These are phyloP conservation scores for Pythium sp. DNA, from an alignment of 352 stramenopile species.

Conservation along the genomic window DNA sequence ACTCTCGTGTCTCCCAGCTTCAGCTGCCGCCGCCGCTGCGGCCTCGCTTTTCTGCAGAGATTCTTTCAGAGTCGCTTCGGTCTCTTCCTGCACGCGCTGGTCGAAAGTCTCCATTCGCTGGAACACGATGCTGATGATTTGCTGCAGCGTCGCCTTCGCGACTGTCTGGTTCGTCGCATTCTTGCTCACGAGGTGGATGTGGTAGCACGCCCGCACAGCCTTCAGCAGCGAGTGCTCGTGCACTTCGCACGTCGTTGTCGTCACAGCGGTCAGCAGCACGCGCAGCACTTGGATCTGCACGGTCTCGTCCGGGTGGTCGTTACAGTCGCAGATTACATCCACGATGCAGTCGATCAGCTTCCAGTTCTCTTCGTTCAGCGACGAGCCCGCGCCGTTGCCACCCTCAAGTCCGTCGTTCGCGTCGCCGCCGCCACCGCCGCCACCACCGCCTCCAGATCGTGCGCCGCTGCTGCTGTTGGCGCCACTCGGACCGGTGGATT, in stretches of 20 bases:
- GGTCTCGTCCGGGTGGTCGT: constrained; percentile 87
- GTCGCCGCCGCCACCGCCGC: constrained; percentile 9
- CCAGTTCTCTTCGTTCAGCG: constrained; percentile 51
- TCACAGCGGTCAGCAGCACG: constrained; percentile 89
- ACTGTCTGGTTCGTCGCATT: constrained; percentile 95
- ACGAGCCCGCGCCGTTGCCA: constrained; percentile 13
- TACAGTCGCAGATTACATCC: constrained; percentile 87
- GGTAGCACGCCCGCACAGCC: constrained; percentile 94
- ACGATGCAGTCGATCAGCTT: constrained; percentile 88
- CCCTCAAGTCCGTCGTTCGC: constrained; percentile 19
- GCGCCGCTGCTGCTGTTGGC: constrained; percentile 15
- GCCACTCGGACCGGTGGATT: constrained; percentile 24
- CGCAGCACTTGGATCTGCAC: constrained; percentile 94
- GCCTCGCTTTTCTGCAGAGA: constrained; percentile 41
- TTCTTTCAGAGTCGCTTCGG: constrained; percentile 47
- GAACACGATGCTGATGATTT: constrained; percentile 97
- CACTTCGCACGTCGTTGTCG: constrained; percentile 86
- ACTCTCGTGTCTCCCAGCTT: constrained; percentile 17
- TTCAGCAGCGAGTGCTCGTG: constrained; percentile 93
- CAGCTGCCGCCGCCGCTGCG: constrained; percentile 14
- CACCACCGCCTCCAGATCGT: constrained; percentile 8
- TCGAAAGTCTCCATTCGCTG: constrained; percentile 94
- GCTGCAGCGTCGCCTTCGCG: constrained; percentile 96
- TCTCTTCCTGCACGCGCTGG: constrained; percentile 71
- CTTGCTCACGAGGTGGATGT: constrained; percentile 93